Conservation (phyloP, 2,329 filamentous ascomycete genomes). For the Metarhizium anisopliae region DNA sequence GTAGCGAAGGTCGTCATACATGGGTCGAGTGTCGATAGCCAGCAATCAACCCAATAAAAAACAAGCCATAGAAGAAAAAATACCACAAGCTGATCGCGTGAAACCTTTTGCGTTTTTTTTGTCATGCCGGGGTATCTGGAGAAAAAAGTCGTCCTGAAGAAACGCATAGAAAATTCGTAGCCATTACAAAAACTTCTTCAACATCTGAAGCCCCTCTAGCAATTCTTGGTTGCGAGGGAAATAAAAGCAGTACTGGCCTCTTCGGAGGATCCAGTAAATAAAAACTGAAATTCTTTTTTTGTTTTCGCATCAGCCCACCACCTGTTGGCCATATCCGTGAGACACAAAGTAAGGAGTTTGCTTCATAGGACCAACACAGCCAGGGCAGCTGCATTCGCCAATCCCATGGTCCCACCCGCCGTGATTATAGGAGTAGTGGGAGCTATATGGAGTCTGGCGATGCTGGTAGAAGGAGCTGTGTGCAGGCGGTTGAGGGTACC, state of each 20-base stretch:
- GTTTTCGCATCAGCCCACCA: conserved; percentile 34
- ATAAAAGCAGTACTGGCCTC: background rate
- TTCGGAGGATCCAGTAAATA: background rate
- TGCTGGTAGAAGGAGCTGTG: conserved; percentile 32
- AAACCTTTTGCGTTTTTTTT: conserved; percentile 19
- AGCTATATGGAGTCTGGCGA: conserved; percentile 30
- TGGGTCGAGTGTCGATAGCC: background rate
- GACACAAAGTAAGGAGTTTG: conserved; percentile 37
- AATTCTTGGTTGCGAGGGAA: conserved; percentile 4
- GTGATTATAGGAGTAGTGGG: conserved; percentile 36
- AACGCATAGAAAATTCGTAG: conserved; percentile 24
- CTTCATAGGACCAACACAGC: conserved; percentile 37
- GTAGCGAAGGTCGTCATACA: background rate
- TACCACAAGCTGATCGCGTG: conserved; percentile 15
- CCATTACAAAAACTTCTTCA: conserved; percentile 17
- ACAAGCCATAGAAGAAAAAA: conserved; percentile 9
- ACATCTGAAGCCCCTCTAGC: background rate
- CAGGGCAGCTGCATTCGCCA: conserved; percentile 40
- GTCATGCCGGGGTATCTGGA: conserved; percentile 32
- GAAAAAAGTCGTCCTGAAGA: conserved; percentile 21
- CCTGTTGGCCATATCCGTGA: conserved; percentile 43
- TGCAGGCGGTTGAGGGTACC: conserved; percentile 33
- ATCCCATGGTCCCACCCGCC: conserved; percentile 42
- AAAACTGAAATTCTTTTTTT: conserved; percentile 11
- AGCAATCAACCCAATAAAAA: background rate